phyloP scores from a whole-genome alignment of 2,329 filamentous ascomycete genomes.

The Colletotrichum truncatum region DNA sequence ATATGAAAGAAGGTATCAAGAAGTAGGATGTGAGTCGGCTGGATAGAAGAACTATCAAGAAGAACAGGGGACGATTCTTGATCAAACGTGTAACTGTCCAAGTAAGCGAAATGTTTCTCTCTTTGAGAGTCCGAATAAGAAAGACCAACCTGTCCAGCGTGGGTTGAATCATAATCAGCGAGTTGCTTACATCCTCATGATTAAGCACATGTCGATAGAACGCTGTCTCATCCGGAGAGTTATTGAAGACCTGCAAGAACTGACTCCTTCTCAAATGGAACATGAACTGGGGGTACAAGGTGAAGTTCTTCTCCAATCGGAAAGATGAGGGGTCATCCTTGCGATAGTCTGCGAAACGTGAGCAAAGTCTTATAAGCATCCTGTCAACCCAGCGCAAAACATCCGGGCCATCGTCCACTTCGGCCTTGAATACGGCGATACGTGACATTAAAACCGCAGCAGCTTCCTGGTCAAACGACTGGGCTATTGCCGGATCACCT shows the following conservation, averaged over 20 bases:
- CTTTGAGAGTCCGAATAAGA: too few relatives aligned
- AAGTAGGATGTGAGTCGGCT: conserved; percentile 90
- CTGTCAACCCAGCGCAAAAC: conserved; percentile 97
- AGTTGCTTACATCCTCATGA: conserved; percentile 96
- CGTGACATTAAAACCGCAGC: conserved; percentile 98
- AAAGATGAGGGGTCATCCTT: conserved; percentile 99
- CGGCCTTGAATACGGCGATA: conserved; percentile 98
- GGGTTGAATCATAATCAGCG: conserved; percentile 98
- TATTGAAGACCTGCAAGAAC: conserved; percentile 99
- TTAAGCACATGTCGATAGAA: conserved; percentile 98
- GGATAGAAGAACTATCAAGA: conserved; percentile 94
- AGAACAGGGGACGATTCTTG: conserved; percentile 85
- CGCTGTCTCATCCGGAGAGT: conserved; percentile 98
- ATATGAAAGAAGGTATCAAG: conserved; percentile 99
- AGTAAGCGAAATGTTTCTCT: not conserved
- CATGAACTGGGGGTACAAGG: conserved; percentile 99
- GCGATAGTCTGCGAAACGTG: conserved; percentile 95
- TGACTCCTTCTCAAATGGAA: conserved; percentile 97
- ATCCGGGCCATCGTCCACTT: conserved; percentile 98
- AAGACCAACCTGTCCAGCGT: conserved; percentile 77
- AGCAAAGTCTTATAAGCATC: conserved; percentile 97
- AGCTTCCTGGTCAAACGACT: conserved; percentile 98
- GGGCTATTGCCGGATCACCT: conserved; percentile 92
- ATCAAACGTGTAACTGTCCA: conserved; percentile 82
- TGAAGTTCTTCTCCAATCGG: conserved; percentile 98